Evolutionary conservation across 768 basidiomycete species (phyloP), one percentile per base, ranked within the genome.

Genomic region (Cantharellus anzutake): DNA sequence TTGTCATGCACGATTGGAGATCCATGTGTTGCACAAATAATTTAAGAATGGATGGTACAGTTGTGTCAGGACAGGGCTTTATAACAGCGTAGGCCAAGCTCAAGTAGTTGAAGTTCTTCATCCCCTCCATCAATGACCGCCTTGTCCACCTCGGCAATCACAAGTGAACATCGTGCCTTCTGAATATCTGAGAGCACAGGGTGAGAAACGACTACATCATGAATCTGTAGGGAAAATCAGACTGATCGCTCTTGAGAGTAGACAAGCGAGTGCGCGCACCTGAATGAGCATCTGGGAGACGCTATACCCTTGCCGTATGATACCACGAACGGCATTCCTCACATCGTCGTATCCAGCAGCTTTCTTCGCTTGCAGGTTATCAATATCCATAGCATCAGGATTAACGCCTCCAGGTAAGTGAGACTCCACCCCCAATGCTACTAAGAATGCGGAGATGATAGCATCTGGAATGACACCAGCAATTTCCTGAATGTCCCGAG

Each of bases 61-160:
- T 29, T 29, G 20, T 29, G 20, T 48, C 44, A 48, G 11, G 29
- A 48, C 50, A 63, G 41, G 2, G 71, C 71, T 67, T 84, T 88
- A 67, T 84, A 76, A 14, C 94, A 74, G 34, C 79, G 76, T 57
- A 96, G 70, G n/a, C 81, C 91, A 41, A 90, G 83, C 67, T 96
- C 88, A 11, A 99, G 72, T 40, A 88, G 80, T 83, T 94, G 96
- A 34, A 99, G 73, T 69, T 97, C 96, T 70, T 99, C 96, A 66
- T 99, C 96, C 14, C 88, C 92, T 0, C 96, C 96, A 63, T 98
- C 94, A 64, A 86, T 89, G 34, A 99, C 73, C 0, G 88, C 89
- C 70, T 98, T 98, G 71, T 99, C 96, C 37, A 89, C 90, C 69
- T 96, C 91, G 2, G 90, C 96, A 63, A 99, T 83, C 2, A 80